Base-by-base conservation (phyloP, 345 rosid genomes). In the Hevea brasiliensis region DNA sequence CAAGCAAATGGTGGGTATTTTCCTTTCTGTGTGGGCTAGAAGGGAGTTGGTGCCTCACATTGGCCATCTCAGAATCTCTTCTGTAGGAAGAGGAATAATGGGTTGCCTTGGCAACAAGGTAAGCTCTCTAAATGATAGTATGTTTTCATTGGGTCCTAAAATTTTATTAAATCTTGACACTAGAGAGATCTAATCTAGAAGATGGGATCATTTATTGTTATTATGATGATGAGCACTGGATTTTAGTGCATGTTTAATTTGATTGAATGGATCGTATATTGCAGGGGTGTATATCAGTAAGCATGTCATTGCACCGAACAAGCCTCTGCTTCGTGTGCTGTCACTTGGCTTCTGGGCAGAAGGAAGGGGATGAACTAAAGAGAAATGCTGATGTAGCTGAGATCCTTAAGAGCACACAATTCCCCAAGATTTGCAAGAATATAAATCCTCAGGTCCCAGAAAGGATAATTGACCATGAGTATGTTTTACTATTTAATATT, bases 1-100 rank as follows among this genome's bases (percentile, higher is more conserved):
- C 80, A 96, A 93, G 89, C 96, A 96, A 78, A 91, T 96, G 99
- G 99, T 96, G 7, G 98, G 97, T n/a, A 76, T 95, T 61, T 95
- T 95, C 80, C 85, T 95, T 4, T 86, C 98, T 0, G 84, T 95
- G 21, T 93, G 99, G 99, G 97, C 85, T 41, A 77, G 92, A 68
- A 89, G 70, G 42, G 96, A 92, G 80, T 83, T 93, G 83, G 85
- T 91, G 64, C 97, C 95, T 47, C 87, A 92, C 74, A 84, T 95
- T 72, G 96, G 88, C 37, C 99, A 95, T 71, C 96, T 93, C 72
- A 86, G 97, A 71, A 77, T 88, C 72, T 86, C 87, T 67, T 84
- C 96, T 1, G 87, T 93, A 11, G 97, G 99, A 60, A 88, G 90
- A 87, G 99, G 99, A 57, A 89, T 95, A 79, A 86, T 93, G 97